These are phyloP conservation scores for Zoysia pacifica DNA, from an alignment of 176 grass and related monocot species.

Conservation along the genomic window DNA sequence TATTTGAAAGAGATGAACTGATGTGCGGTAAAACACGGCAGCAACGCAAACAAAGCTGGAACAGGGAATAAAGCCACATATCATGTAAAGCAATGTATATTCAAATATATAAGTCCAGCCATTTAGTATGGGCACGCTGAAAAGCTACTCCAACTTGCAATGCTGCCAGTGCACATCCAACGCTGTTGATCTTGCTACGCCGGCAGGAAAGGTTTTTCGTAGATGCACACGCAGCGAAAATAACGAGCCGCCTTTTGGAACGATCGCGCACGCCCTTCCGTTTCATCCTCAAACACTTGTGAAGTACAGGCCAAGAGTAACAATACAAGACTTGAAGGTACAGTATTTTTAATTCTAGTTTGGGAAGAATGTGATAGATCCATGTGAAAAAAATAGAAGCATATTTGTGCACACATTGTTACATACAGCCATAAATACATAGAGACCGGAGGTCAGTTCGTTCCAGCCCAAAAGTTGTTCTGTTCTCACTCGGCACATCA, in stretches of 20 bases:
- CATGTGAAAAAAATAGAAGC: background rate
- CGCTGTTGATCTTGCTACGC: background rate
- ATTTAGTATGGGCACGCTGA: background rate
- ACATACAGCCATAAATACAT: background rate
- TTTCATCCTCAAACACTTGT: background rate
- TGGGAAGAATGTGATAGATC: background rate
- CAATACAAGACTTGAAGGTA: background rate
- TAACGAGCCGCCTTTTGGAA: slow-evolving; percentile 1
- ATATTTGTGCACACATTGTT: background rate
- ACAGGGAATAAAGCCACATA: slow-evolving; percentile 10
- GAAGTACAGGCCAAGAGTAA: background rate
- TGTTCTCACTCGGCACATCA: background rate
- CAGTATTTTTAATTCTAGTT: background rate
- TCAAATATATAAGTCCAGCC: background rate
- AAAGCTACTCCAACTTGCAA: background rate
- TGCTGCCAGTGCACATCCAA: background rate
- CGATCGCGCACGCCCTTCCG: background rate
- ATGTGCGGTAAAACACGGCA: background rate
- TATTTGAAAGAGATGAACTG: background rate
- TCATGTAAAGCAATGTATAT: background rate
- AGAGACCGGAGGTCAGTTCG: background rate
- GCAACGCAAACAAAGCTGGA: background rate
- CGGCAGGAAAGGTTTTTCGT: background rate
- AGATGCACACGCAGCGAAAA: background rate
- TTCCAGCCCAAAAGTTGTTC: background rate